phyloP scores from a whole-genome alignment of 305 asterid genomes.

The Solanum hybrid region DNA sequence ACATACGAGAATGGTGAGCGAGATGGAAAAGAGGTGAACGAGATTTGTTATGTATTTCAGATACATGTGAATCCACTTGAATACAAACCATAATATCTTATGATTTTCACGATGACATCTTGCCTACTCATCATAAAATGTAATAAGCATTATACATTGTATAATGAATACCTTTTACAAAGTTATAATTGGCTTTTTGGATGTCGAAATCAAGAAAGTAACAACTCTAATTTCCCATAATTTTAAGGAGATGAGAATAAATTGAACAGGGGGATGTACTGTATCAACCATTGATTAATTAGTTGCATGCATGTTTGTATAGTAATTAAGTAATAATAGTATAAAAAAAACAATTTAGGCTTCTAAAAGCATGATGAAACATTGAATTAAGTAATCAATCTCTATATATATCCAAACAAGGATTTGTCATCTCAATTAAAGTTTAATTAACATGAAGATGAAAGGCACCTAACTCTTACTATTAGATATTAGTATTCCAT shows the following conservation, averaged over 20 bases:
- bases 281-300: background rate
- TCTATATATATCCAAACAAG: background rate
- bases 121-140: background rate
- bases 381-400: background rate
- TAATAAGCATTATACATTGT: background rate
- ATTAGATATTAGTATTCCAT: background rate
- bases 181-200: background rate
- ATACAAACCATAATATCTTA: background rate
- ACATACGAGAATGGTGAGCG: too few species aligned
- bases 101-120: background rate
- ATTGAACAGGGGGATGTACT: background rate
- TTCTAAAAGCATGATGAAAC: background rate
- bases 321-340: background rate
- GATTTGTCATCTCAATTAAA: background rate
- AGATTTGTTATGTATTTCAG: too few species aligned
- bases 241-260: background rate
- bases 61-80: background rate
- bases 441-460: background rate
- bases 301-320: background rate
- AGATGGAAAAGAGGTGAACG: fast-evolving
- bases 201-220: background rate
- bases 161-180: background rate
- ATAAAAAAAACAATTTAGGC: background rate
- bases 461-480: constrained; percentile 2
- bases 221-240: background rate